Base-by-base conservation (phyloP, 2,329 filamentous ascomycete genomes). In the Claviceps spartinae region DNA sequence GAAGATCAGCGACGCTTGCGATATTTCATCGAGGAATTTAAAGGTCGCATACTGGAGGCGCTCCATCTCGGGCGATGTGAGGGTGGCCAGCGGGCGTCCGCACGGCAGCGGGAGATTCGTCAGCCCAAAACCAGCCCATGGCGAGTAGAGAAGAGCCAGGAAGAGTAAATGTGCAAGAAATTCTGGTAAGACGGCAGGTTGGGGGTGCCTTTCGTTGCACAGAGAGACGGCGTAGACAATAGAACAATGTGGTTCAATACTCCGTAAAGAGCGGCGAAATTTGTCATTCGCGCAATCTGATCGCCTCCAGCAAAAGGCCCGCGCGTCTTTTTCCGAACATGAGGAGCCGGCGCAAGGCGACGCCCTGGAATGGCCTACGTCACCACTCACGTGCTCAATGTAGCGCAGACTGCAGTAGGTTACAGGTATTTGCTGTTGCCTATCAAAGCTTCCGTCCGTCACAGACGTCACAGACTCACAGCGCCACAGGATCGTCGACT, bases 91-190 rank as follows among this genome's bases (percentile, higher is more conserved):
- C 57, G 36, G 67, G 63, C 42, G 64, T 60, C 46, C 59, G 63
- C 55, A 61, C 61, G n/a, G 65, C 55, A 20, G 66, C 59, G 51
- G 72, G 62, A 46, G 67, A 49, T 54, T 67, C 55, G 55, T 82
- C 78, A 55, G 78, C 75, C 79, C 79, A 82, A 60, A 82, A 82
- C 78, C 78, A 81, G 58, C 79, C 79, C 79, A 82, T 82, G 54
- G 40, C 56, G 37, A 41, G 14, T 22, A 4, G 30, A 5, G 16
- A 13, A 18, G 18, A 5, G 13, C 18, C 8, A 42, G n/a, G 8
- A 9, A 9, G n/a, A 42, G 18, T n/a, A n/a, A n/a, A 40, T 40
- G 26, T 7, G 14, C 24, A 45, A 34, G 30, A 34, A 11, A 34
- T 11, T 48, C 20, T 45, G 45, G 16, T 20, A 38, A 43, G 16